Evolutionary conservation across 345 rosid species (phyloP), one percentile per base, ranked within the genome.

Genomic region (Abelmoschus esculentus): DNA sequence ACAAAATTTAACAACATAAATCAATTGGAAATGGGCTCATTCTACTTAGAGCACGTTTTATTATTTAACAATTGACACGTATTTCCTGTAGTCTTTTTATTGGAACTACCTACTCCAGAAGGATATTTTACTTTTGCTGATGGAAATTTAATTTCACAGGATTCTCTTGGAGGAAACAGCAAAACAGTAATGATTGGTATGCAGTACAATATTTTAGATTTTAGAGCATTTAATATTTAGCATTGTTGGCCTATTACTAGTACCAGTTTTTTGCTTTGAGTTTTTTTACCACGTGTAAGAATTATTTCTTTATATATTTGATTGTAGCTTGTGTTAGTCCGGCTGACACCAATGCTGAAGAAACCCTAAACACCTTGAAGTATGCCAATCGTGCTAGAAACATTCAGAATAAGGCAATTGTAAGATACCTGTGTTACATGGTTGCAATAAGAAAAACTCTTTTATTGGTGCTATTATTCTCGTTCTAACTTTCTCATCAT

Each of bases 151-250:
- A 73, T 70, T 66, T 69, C 71, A 49, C 70, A 96, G 99, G 99
- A 96, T 80, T 96, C 99, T 15, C 83, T 96, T 22, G 98, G 99
- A 67, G 99, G 98, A 75, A 96, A 96, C 82, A 96, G 98, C 85
- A 96, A 92, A 80, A 96, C 99, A 7, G 83, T 92, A 80, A 96
- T 92, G 99, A 90, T 96, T 72, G 99, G 99, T 96, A 89, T 61
- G 86, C 7, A 12, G 40, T 62, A 54, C 71, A 65, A 8, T 40
- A 15, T 57, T 47, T 67, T 22, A 22, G 26, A 15, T 57, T 47
- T 67, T 22, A 22, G 26, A 22, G 60, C 17, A 61, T 36, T 22
- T 47, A 70, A 7, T 0, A 28, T 47, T 29, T 49, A 11, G 9
- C 3, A 22, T 31, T 78, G 8, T 72, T 32, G 26, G 12, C 53